Conservation (phyloP, 495 filamentous ascomycete species). For the Aspergillus steynii region DNA sequence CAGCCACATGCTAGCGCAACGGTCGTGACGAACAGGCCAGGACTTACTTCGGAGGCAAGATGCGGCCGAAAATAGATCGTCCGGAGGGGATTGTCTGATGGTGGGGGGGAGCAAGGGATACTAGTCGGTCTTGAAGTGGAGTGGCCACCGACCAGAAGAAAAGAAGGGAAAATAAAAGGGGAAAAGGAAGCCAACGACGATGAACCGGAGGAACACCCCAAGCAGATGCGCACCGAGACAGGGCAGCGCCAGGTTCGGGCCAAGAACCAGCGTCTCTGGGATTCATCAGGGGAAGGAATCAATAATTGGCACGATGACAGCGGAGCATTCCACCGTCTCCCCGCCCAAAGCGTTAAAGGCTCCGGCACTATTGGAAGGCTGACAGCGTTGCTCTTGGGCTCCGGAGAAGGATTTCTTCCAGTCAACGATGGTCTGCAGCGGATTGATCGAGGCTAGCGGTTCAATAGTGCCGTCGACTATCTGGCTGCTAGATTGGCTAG, state of each 20-base stretch:
- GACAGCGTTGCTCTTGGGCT: constrained; percentile 19
- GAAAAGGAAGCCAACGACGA: not conserved
- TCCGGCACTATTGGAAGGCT: constrained; percentile 29
- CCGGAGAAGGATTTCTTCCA: no score
- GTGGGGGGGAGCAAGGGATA: not conserved
- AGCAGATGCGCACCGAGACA: not conserved
- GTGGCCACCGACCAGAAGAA: not conserved
- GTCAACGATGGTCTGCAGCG: not conserved
- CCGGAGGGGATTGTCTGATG: not conserved
- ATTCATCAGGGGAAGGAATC: not conserved
- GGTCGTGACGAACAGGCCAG: not conserved
- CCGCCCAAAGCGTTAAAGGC: constrained; percentile 19
- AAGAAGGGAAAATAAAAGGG: not conserved
- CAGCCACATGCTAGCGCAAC: not conserved
- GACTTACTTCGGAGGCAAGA: not conserved
- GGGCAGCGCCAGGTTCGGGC: not conserved
- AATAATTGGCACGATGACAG: constrained; percentile 13
- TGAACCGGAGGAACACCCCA: no score
- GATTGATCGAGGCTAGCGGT: not conserved
- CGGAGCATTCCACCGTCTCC: constrained; percentile 16
- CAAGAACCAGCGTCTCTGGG: not conserved
- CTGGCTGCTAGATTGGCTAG: constrained; percentile 2
- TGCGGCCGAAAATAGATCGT: not conserved
- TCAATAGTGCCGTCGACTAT: constrained; percentile 5
- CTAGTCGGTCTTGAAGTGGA: not conserved